Conservation (phyloP, 805 yeast species). For the Myxozyma kluyveri region DNA sequence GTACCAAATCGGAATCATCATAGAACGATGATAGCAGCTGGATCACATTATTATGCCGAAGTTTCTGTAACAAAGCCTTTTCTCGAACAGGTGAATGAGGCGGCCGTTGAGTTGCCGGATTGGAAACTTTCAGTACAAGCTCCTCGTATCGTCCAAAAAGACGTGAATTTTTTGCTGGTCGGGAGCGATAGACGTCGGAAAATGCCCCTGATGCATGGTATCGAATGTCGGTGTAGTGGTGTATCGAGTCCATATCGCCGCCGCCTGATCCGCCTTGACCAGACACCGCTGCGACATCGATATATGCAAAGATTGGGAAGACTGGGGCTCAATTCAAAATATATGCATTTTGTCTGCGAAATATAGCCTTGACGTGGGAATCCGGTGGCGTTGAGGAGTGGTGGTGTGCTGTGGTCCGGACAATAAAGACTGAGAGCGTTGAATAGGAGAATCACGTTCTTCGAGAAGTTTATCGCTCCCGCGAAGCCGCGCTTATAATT, state of each 20-base stretch:
- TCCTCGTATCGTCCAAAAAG: not conserved
- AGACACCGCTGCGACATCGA: too few species aligned
- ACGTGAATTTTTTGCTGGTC: not conserved
- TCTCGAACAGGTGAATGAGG: constrained; percentile 56
- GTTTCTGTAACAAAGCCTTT: constrained; percentile 40
- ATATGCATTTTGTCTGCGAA: too few species aligned
- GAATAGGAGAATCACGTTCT: too few species aligned
- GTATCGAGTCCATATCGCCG: constrained; percentile 7
- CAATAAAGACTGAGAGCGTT: too few species aligned
- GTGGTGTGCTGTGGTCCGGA: too few species aligned
- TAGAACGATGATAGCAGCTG: constrained; percentile 33
- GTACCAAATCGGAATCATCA: constrained; percentile 40
- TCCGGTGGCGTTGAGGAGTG: too few species aligned
- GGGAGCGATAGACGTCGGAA: constrained; percentile 10
- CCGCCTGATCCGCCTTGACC: too few species aligned
- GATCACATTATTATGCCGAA: constrained; percentile 28
- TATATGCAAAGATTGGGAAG: too few species aligned
- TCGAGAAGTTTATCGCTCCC: too few species aligned
- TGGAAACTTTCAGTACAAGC: constrained; percentile 50
- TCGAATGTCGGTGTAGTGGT: constrained; percentile 13
- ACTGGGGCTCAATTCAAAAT: too few species aligned
- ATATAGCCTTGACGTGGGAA: too few species aligned
- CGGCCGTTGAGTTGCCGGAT: constrained; percentile 50
- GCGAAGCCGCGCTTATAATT: too few species aligned
- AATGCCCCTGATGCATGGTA: constrained; percentile 20